Evolutionary conservation across 78 protist species (phyloP), one percentile per base, ranked within the genome.

Genomic region (Cavenderia fasciculata): DNA sequence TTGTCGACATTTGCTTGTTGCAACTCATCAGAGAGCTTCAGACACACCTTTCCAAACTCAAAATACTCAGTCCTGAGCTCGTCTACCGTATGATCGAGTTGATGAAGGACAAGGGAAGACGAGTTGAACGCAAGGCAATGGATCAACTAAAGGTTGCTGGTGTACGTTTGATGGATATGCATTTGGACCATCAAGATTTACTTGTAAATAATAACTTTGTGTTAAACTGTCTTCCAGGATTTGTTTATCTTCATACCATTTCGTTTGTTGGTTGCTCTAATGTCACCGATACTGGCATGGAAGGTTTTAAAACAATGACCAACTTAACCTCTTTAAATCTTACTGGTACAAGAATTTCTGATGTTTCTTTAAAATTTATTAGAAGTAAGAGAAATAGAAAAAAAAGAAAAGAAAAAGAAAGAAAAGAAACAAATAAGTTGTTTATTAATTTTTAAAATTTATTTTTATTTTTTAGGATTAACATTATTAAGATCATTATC

Each of bases 151-250:
- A 68, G 7, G n/a, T 68, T 27, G 43, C 51, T 23, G 66, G 76
- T 44, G 77, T 59, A 4, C 40, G 36, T 8, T 43, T 82, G 21
- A 59, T 43, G 21, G 54, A 70, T 31, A 18, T 82, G 10, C 59
- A 82, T 25, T 33, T 82, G 4, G 43, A 40, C 40, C 40, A 82
- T 33, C 90, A 82, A 56, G 38, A 11, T 33, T 3, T 36, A 0
- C 31, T 82, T 10, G 78, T 82, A 23, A 82, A 52, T 16, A 82
- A 82, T 57, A 70, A 82, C 25, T 82, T 82, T 36, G 31, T 82
- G 1, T 38, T 38, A 27, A 68, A 68, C 14, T 68, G 71, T 27
- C 49, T 77, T 12, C 23, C 43, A 29, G 33, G 25, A 27, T 47
- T 77, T 61, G 31, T 19, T 14, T 46, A 77, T 34, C 21, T 77